A percentile compares a stretch with the other conserved stretches of the same genome.
phyloP scores from a whole-genome alignment of 2,329 filamentous ascomycete genomes.

The Hymenoscyphus linearis region DNA sequence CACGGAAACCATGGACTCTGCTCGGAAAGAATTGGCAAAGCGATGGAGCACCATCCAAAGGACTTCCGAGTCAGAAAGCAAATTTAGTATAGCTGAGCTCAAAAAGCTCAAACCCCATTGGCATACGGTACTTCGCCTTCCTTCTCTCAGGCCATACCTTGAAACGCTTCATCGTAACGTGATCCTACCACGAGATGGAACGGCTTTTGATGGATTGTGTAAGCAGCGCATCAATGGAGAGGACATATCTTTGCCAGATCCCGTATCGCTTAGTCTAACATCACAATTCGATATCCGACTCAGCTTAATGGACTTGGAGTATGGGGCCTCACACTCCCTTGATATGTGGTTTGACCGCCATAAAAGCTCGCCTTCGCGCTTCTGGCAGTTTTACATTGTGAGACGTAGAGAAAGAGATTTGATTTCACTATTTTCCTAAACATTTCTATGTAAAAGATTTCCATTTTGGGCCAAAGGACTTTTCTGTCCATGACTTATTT shows the following conservation, averaged over 20 bases:
- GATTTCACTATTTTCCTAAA: too few species aligned
- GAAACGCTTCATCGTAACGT: conserved; percentile 1
- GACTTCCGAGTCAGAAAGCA: background rate
- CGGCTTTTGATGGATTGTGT: background rate
- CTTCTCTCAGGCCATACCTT: conserved; percentile 9
- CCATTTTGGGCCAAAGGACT: too few species aligned
- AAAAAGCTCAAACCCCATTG: conserved; percentile 9
- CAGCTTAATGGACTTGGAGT: background rate
- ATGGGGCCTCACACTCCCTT: background rate
- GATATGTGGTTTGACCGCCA: background rate
- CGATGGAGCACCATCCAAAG: conserved; percentile 20
- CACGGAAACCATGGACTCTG: conserved; percentile 14
- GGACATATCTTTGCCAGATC: background rate
- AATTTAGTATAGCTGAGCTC: conserved; percentile 7
- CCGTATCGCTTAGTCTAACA: background rate
- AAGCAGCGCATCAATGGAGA: background rate
- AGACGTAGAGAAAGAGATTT: too few species aligned
- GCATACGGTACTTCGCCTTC: conserved; percentile 9
- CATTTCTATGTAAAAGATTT: too few species aligned
- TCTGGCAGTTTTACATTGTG: too few species aligned
- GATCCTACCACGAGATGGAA: background rate
- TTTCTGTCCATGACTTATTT: too few species aligned
- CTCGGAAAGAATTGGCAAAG: conserved; percentile 14
- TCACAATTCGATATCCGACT: background rate
- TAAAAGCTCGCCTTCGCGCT: background rate